These are phyloP conservation scores for Thraustotheca clavata DNA, from an alignment of 352 stramenopile genomes.

Conservation along the genomic window DNA sequence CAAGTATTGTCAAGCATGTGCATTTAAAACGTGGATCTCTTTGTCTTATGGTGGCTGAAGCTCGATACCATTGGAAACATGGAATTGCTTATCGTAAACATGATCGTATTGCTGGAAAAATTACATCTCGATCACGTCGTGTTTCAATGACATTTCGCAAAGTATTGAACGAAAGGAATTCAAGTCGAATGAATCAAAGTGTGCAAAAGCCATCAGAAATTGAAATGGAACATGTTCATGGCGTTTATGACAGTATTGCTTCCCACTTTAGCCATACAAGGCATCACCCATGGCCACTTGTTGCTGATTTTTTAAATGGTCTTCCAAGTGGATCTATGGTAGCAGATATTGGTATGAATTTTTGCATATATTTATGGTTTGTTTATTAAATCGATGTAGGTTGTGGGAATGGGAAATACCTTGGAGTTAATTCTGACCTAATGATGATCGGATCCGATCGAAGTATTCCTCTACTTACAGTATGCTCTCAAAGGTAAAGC, in stretches of 20 bases:
- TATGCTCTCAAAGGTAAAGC: not conserved
- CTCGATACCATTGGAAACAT: constrained; percentile 32
- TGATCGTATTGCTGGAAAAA: constrained; percentile 22
- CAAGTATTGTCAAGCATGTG: constrained; percentile 15
- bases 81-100: constrained; percentile 29
- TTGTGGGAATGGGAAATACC: constrained; percentile 81
- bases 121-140: constrained; percentile 17
- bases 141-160: constrained; percentile 32
- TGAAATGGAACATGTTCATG: constrained; percentile 73
- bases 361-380: not conserved
- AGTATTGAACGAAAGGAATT: constrained; percentile 17
- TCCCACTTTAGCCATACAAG: constrained; percentile 79
- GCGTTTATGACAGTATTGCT: constrained; percentile 79
- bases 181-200: not conserved
- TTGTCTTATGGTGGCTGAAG: constrained; percentile 25
- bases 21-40: constrained; percentile 24
- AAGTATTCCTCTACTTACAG: constrained; percentile 62
- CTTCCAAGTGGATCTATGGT: constrained; percentile 48
- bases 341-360: constrained; percentile 41
- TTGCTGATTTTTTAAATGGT: constrained; percentile 45
- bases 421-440: constrained; percentile 44
- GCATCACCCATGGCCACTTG: constrained; percentile 70
- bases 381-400: not conserved
- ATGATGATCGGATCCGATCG: constrained; percentile 65
- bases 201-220: constrained; percentile 34